A percentile compares a stretch with the other conserved stretches of the same genome.
phyloP scores from a whole-genome alignment of 2,329 filamentous ascomycete species.

The Shiraia bambusicola region DNA sequence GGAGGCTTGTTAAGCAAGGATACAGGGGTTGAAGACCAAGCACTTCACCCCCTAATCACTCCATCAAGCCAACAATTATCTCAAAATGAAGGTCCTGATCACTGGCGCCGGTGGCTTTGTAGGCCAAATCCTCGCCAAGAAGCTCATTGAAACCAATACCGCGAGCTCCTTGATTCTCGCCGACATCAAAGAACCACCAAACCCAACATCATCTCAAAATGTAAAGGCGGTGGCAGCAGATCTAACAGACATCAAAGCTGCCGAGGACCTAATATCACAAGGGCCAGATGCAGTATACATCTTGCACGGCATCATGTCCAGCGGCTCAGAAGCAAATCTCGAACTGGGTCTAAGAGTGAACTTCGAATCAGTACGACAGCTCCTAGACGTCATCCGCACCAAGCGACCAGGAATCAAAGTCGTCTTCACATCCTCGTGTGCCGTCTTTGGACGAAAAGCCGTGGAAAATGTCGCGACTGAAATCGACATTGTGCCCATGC shows the following conservation, averaged over 20 bases:
- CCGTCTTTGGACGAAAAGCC: conserved; percentile 62
- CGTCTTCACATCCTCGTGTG: conserved; percentile 63
- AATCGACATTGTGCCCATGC: conserved; percentile 57
- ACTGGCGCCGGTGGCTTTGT: conserved; percentile 67
- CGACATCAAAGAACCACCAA: conserved; percentile 56
- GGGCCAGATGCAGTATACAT: conserved; percentile 51
- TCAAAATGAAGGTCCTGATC: conserved; percentile 55
- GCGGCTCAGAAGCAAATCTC: conserved; percentile 62
- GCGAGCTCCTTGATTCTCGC: conserved; percentile 56
- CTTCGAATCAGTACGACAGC: conserved; percentile 58
- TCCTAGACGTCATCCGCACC: conserved; percentile 56
- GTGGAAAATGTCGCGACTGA: conserved; percentile 45
- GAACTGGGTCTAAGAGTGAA: conserved; percentile 62
- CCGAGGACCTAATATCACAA: conserved; percentile 26
- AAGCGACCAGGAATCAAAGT: conserved; percentile 58
- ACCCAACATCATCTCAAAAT: conserved; percentile 53
- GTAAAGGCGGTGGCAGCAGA: conserved; percentile 56
- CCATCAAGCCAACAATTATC: not conserved
- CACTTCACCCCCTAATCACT: not conserved
- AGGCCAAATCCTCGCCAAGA: conserved; percentile 60
- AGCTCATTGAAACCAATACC: conserved; percentile 53
- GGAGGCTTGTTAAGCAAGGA: not conserved
- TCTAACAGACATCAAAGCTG: conserved; percentile 45
- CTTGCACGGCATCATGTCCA: conserved; percentile 69
- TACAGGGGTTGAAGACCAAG: not conserved